A percentile compares a stretch with the other conserved stretches of the same genome.
Conservation (phyloP, 23 red algal genomes). For the Cyanidiococcus yangmingshanensis region DNA sequence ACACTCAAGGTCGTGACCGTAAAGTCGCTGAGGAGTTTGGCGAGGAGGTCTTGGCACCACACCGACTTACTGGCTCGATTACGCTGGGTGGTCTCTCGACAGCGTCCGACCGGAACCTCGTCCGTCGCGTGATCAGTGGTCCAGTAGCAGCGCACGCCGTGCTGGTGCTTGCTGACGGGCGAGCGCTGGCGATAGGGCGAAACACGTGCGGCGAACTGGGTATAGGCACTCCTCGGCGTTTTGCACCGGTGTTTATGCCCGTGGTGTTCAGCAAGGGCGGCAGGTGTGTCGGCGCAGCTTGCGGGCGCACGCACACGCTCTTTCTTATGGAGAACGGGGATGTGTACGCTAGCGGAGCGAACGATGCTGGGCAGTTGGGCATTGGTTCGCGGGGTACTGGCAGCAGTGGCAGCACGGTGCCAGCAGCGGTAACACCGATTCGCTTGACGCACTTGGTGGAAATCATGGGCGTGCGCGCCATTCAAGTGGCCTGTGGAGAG, state of each 20-base stretch:
- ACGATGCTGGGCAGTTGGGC: slow-evolving; percentile 46
- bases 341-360: slow-evolving; percentile 44
- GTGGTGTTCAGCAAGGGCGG: neutral
- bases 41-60: neutral
- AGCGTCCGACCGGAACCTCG: neutral
- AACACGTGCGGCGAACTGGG: slow-evolving; percentile 13
- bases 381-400: slow-evolving; percentile 14
- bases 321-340: slow-evolving; percentile 33
- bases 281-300: slow-evolving; percentile 24
- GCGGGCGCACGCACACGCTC: slow-evolving; percentile 39
- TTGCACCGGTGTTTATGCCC: slow-evolving; percentile 12
- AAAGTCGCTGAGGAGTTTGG: slow-evolving; percentile 1
- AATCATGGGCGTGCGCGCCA: neutral
- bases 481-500: neutral
- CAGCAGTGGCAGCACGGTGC: neutral
- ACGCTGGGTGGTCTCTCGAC: slow-evolving; percentile 16
- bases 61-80: neutral
- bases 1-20: slow-evolving; percentile 13
- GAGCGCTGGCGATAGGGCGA: slow-evolving; percentile 11
- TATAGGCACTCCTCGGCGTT: neutral
- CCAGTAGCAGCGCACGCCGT: slow-evolving; percentile 11
- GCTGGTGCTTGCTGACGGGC: neutral
- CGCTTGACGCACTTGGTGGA: slow-evolving; percentile 9
- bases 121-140: neutral
- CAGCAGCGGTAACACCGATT: neutral